Conservation (phyloP, 2,329 filamentous ascomycete species). For the Calonectria pseudoturangicola region DNA sequence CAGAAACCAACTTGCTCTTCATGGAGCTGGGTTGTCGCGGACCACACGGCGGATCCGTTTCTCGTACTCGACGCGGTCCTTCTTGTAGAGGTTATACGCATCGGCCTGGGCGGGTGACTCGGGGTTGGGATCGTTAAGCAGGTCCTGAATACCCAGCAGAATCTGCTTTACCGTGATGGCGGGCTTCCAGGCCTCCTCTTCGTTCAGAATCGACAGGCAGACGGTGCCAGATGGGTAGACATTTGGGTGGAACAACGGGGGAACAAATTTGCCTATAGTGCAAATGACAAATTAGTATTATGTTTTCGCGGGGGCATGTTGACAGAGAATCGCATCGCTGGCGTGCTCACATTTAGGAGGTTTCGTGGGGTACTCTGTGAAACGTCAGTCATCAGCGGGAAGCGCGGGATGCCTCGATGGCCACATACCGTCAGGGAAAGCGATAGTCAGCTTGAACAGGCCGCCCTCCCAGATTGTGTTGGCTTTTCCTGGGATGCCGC, state of each 20-base stretch:
- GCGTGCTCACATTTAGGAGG: slow-evolving; percentile 91
- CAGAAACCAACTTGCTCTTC: slow-evolving; percentile 34
- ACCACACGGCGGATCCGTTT: slow-evolving; percentile 90
- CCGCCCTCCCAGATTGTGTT: slow-evolving; percentile 99
- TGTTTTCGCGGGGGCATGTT: slow-evolving; percentile 5
- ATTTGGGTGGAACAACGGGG: slow-evolving; percentile 97
- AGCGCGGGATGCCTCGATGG: slow-evolving; percentile 18
- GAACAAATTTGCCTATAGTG: slow-evolving; percentile 91
- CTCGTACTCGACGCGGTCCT: slow-evolving; percentile 91
- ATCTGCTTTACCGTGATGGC: slow-evolving; percentile 99
- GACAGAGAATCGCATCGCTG: slow-evolving; percentile 1
- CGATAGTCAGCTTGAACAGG: slow-evolving; percentile 93
- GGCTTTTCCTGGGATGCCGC: slow-evolving; percentile 95
- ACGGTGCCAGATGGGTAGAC: slow-evolving; percentile 99
- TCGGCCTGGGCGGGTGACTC: slow-evolving; percentile 98
- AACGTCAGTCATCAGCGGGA: slow-evolving; percentile 41
- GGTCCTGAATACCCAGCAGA: slow-evolving; percentile 93
- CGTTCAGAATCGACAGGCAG: slow-evolving; percentile 96
- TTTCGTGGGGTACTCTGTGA: slow-evolving; percentile 95
- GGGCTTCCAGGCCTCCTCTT: slow-evolving; percentile 98
- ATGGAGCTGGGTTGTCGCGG: slow-evolving; percentile 89
- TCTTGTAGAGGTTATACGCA: slow-evolving; percentile 97
- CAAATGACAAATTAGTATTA: slow-evolving; percentile 40
- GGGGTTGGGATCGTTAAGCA: slow-evolving; percentile 96
- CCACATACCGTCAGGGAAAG: slow-evolving; percentile 90